phyloP scores from a whole-genome alignment of 2,329 filamentous ascomycete species.

The Colletotrichum spaethianum region DNA sequence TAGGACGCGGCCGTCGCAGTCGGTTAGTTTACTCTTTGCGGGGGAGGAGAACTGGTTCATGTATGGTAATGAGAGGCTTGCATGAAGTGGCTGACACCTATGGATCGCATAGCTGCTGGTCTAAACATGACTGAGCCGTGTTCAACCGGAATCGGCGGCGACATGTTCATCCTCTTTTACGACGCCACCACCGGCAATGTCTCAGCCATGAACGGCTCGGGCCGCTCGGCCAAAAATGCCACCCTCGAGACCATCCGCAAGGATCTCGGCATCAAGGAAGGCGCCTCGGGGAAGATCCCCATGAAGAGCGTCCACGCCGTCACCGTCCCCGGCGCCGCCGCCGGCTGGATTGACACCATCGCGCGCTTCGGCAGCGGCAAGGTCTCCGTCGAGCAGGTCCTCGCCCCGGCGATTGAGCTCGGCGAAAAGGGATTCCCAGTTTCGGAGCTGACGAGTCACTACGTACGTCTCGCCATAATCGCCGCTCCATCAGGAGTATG shows the following conservation, averaged over 20 bases:
- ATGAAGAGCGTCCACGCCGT: constrained; percentile 83
- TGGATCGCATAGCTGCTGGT: constrained; percentile 76
- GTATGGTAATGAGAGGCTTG: background rate
- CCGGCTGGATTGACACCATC: constrained; percentile 92
- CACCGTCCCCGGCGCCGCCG: constrained; percentile 90
- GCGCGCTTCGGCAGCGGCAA: constrained; percentile 92
- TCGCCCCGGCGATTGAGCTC: constrained; percentile 86
- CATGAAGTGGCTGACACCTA: constrained; percentile 1
- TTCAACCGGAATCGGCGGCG: constrained; percentile 95
- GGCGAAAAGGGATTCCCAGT: constrained; percentile 93
- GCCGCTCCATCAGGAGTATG: too few species aligned
- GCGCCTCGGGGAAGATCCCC: constrained; percentile 74
- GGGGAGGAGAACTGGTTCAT: background rate
- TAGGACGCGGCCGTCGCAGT: constrained; percentile 97
- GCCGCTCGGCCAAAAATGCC: constrained; percentile 79
- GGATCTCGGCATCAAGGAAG: constrained; percentile 76
- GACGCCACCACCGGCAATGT: constrained; percentile 86
- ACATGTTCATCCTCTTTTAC: constrained; percentile 97
- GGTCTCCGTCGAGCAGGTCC: constrained; percentile 80
- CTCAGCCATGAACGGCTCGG: constrained; percentile 91
- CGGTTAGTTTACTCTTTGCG: constrained; percentile 64
- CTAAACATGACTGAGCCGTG: constrained; percentile 95
- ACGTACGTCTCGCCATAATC: constrained; percentile 67
- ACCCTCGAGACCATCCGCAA: constrained; percentile 79
- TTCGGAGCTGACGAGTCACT: constrained; percentile 80